Evolutionary conservation across 2,329 filamentous ascomycete genomes (phyloP), one percentile per base, ranked within the genome.

Genomic region (Ophiostoma sp.): DNA sequence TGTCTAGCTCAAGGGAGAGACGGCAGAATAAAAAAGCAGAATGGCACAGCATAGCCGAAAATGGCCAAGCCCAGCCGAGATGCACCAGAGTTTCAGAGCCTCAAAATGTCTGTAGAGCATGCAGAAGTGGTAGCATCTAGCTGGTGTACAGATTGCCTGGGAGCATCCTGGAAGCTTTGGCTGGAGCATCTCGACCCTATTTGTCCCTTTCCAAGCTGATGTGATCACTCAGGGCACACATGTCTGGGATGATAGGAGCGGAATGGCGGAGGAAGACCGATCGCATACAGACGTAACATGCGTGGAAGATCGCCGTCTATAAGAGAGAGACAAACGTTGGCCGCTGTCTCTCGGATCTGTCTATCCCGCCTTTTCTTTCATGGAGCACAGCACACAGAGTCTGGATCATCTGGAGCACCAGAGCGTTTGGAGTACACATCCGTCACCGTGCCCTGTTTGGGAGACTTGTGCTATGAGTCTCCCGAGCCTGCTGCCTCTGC

Each of bases 181-280:
- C 27, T 4, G 27, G 33, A 62, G 57, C 57, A 13, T 27, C 3
- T 13, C 3, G 57, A 20, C 57, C 6, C 15, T 35, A 7, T 17
- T 27, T 62, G 27, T 20, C 57, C 7, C 27, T 33, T 17, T 10
- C 13, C 15, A 13, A 31, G 57, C 57, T 33, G 57, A 13, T 17
- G 57, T 62, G 27, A 13, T 62, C 4, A 5, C 27, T 31, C 23
- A 11, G 15, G 4, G 35, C 27, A 62, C 57, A 62, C 27, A 62
- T 62, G 27, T 62, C 23, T 62, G 27, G 13, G 27, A 62, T 62
- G 23, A 62, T 62, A 33, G 27, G 57, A 62, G 27, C 57, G 57
- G 57, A 62, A 62, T 23, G 27, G 27, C 57, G 57, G 57, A 62
- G 57, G 27, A 15, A 62, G 27, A 33, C 57, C 27, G 57, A 62